Percentiles rank a stretch among this genome's conserved stretches.
These are phyloP conservation scores for Protostelium mycophagum DNA, from an alignment of 78 protist genomes.

Conservation along the genomic window DNA sequence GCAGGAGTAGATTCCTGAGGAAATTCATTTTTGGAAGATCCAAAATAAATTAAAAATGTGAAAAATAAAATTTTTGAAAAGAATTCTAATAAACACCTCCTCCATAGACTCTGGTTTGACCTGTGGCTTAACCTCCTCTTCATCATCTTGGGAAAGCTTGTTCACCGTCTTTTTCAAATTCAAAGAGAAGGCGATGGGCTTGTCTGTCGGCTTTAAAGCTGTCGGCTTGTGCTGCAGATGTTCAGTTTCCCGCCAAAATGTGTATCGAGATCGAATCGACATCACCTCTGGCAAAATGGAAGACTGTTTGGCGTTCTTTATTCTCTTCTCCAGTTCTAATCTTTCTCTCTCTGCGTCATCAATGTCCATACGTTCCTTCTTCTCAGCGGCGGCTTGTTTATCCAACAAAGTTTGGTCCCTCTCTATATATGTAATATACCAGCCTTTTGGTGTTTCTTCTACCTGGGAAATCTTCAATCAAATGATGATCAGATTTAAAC, in stretches of 20 bases:
- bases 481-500: not conserved
- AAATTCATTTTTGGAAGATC: no score
- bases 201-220: not conserved
- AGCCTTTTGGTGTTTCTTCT: slow-evolving; percentile 88
- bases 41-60: not conserved
- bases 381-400: slow-evolving; percentile 6
- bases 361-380: slow-evolving; percentile 19
- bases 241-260: not conserved
- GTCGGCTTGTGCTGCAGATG: not conserved
- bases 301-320: slow-evolving; percentile 1
- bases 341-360: slow-evolving; percentile 44
- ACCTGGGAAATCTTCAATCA: slow-evolving; percentile 18
- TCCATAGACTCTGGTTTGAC: not conserved
- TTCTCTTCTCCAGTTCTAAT: slow-evolving; percentile 32
- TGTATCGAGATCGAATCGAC: not conserved
- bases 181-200: not conserved
- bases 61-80: not conserved
- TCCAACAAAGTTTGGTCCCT: slow-evolving; percentile 51
- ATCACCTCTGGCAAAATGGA: not conserved
- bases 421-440: slow-evolving; percentile 73
- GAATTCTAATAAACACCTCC: not conserved
- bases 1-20: no score
- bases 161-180: not conserved
- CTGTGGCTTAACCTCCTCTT: not conserved
- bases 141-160: slow-evolving; percentile 1